Evolutionary conservation across 1,284 basidiomycete species (phyloP).

Genomic region (Apiotrichum porosum): DNA sequence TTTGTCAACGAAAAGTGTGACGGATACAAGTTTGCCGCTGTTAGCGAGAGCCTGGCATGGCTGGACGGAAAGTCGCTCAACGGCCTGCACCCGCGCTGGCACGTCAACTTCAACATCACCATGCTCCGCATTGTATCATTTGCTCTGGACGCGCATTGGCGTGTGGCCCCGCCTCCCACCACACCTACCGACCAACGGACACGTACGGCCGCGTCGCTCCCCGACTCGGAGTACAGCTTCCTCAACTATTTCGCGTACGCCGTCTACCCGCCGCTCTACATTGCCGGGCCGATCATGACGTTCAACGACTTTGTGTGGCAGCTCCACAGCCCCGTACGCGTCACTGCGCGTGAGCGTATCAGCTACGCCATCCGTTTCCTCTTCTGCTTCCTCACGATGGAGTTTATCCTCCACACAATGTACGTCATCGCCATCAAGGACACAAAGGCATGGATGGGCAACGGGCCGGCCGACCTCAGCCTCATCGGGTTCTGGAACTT

Average conservation of each 20-base stretch:
- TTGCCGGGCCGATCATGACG: slow-evolving; percentile 92
- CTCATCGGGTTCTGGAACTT: slow-evolving; percentile 99
- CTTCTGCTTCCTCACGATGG: slow-evolving; percentile 74
- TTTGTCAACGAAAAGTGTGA: slow-evolving; percentile 72
- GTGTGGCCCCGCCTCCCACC: slow-evolving; percentile 3
- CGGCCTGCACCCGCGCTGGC: slow-evolving; percentile 82
- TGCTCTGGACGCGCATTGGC: slow-evolving; percentile 89
- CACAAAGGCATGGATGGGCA: slow-evolving; percentile 58
- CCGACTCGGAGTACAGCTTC: slow-evolving; percentile 55
- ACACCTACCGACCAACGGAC: slow-evolving; percentile 44
- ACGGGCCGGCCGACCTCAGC: slow-evolving; percentile 72
- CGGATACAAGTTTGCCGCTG: slow-evolving; percentile 65
- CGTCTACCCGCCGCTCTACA: slow-evolving; percentile 88
- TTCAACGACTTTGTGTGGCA: slow-evolving; percentile 92
- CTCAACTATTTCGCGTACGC: slow-evolving; percentile 66
- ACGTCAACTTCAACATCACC: slow-evolving; percentile 92
- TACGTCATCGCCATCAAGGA: slow-evolving; percentile 98
- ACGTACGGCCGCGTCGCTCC: slow-evolving; percentile 54
- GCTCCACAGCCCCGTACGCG: slow-evolving; percentile 50
- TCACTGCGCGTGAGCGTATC: slow-evolving; percentile 46
- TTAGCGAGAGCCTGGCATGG: slow-evolving; percentile 57
- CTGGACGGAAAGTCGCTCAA: slow-evolving; percentile 53
- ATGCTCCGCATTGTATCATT: slow-evolving; percentile 93
- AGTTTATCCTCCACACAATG: slow-evolving; percentile 87
- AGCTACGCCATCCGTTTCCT: slow-evolving; percentile 70